Percentiles rank a stretch among this genome's conserved stretches.
Evolutionary conservation across 1,284 basidiomycete species (phyloP).

Genomic region (Malassezia equina): DNA sequence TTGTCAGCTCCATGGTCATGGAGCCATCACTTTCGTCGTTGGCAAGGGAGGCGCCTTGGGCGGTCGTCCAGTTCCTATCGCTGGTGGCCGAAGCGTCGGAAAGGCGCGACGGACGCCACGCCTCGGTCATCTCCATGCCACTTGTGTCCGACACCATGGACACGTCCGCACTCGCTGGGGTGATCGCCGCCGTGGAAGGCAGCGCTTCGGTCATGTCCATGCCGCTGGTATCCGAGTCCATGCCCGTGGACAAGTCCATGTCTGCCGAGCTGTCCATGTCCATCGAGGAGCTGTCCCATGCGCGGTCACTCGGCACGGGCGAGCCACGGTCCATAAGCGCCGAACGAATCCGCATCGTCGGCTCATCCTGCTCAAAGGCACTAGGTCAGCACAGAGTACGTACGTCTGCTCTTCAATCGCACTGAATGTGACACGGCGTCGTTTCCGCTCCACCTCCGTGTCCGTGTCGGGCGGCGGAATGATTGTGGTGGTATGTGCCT

Average conservation of each 20-base stretch:
- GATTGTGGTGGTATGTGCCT: constrained; percentile 7
- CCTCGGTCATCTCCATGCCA: constrained; percentile 15
- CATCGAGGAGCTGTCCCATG: background rate
- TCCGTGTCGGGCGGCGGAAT: background rate
- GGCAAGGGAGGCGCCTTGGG: background rate
- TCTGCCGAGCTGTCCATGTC: constrained; percentile 2
- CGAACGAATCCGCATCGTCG: constrained; percentile 24
- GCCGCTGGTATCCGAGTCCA: background rate
- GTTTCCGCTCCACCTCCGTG: constrained; percentile 2
- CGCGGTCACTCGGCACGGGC: constrained; percentile 3
- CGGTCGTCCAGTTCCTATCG: background rate
- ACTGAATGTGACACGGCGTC: constrained; percentile 24
- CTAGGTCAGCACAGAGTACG: constrained; percentile 2
- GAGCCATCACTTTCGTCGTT: constrained; percentile 9
- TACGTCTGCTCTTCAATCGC: constrained; percentile 15
- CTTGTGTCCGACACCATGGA: background rate
- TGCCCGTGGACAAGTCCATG: constrained; percentile 1
- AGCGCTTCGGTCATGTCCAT: constrained; percentile 16
- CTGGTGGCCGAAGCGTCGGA: background rate
- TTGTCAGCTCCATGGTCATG: constrained; percentile 25
- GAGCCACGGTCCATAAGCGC: constrained; percentile 6
- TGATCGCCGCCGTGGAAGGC: background rate
- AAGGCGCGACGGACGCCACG: background rate
- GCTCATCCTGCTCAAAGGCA: constrained; percentile 25
- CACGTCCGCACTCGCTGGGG: background rate